Conservation (phyloP, 805 yeast species). For the Peterozyma toletana region DNA sequence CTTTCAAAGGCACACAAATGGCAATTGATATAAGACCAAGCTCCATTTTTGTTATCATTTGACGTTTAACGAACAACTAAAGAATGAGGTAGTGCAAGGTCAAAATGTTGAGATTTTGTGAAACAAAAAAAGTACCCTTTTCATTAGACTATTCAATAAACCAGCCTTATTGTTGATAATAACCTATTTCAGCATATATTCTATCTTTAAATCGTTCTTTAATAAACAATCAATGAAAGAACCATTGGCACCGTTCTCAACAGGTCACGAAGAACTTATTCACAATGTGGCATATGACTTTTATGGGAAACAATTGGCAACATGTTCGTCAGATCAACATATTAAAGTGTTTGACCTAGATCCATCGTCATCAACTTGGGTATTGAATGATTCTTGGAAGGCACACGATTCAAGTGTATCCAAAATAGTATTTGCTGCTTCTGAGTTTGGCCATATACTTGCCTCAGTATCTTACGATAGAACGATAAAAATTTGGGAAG, state of each 20-base stretch:
- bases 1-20: no score
- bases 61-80: no score
- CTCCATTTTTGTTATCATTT: no score
- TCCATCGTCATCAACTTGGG: slow-evolving; percentile 66
- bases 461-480: slow-evolving; percentile 90
- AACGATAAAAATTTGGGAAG: slow-evolving; percentile 88
- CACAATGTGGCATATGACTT: slow-evolving; percentile 90
- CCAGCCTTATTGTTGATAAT: no score
- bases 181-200: no score
- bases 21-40: no score
- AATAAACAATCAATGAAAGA: slow-evolving; percentile 16
- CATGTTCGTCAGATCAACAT: slow-evolving; percentile 93
- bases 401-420: slow-evolving; percentile 91
- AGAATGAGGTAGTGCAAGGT: no score
- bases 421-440: slow-evolving; percentile 86
- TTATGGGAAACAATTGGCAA: slow-evolving; percentile 88
- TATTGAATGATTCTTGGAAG: slow-evolving; percentile 81
- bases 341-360: slow-evolving; percentile 81
- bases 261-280: slow-evolving; percentile 90
- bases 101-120: no score
- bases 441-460: slow-evolving; percentile 82
- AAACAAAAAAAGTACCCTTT: no score
- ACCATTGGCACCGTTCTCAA: slow-evolving; percentile 62
- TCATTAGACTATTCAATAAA: no score
- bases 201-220: no score